Base-by-base conservation (phyloP, 768 basidiomycete species). In the Psilocybe cyanescens region DNA sequence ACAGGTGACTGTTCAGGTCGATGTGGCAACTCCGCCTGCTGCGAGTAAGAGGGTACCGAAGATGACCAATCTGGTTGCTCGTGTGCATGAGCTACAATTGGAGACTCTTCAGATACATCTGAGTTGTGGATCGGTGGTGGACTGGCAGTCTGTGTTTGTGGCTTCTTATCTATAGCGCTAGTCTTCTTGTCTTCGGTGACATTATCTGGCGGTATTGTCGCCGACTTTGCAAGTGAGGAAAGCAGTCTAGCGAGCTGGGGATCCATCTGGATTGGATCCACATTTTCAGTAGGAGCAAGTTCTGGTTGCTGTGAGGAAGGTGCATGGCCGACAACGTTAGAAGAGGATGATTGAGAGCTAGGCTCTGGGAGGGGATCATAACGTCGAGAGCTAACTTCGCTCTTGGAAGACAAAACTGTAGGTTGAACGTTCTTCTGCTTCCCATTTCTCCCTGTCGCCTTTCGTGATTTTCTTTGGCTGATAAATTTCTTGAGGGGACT, bases 211-310 rank as follows among this genome's bases (percentile, higher is more conserved):
- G 71, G 19, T 46, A 76, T 68, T 16, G 72, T 67, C 33, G 81
- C 81, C 37, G 90, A 91, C 49, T 86, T 72, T 6, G 86, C 84
- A 53, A 92, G 76, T 4, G 84, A 85, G 48, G 79, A 84, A 54
- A 92, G 76, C 7, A 92, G 78, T 31, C 85, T 81, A 17, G 90
- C 89, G 70, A 92, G 84, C 64, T 91, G 89, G 33, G 89, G 87
- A 69, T 92, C 89, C 65, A 89, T 73, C 53, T 74, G 61, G 12
- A 30, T 47, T 46, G 78, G 70, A 58, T 71, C 72, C 31, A 73
- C 70, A 3, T 66, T 65, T 29, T 74, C 66, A 19, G 76, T 74
- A 4, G 33, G 75, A 33, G 74, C 62, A 5, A 83, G 70, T 53
- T 81, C 77, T 44, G 79, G 78, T 70, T 82, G 84, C 59, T 82